Percentiles rank a stretch among this genome's conserved stretches.
Conservation (phyloP, 208 protist genomes). For the Leishmania tropica region DNA sequence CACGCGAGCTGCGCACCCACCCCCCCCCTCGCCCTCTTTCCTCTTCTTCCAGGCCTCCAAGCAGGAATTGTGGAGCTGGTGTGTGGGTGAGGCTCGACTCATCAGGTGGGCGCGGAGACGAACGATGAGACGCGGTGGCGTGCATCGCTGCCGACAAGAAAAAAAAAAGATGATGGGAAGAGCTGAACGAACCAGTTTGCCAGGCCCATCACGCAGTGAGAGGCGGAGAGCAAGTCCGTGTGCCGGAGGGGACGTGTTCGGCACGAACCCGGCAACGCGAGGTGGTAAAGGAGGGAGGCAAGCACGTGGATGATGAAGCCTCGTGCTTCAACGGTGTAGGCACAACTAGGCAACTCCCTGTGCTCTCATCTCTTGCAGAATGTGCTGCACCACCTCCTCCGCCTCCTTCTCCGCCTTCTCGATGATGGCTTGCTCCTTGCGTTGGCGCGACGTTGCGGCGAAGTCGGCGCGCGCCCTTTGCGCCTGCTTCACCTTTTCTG, state of each 20-base stretch:
- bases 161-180: too few species aligned
- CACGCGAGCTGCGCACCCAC: neutral
- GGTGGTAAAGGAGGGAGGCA: neutral
- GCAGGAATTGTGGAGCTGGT: neutral
- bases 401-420: constrained; percentile 75
- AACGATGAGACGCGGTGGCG: neutral
- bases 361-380: constrained; percentile 74
- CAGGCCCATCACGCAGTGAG: neutral
- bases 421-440: constrained; percentile 65
- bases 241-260: neutral
- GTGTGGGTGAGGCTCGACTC: neutral
- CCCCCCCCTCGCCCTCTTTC: neutral
- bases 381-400: constrained; percentile 69
- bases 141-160: neutral
- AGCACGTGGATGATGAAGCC: neutral
- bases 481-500: constrained; percentile 42
- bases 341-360: constrained; percentile 19
- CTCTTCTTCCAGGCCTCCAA: neutral
- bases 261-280: neutral
- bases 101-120: neutral
- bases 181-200: neutral
- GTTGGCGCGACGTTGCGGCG: constrained; percentile 24
- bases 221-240: neutral
- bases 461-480: constrained; percentile 27
- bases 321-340: neutral